Evolutionary conservation across 495 filamentous ascomycete species (phyloP), one percentile per base, ranked within the genome.

Genomic region (Penicillium longicatenatum): DNA sequence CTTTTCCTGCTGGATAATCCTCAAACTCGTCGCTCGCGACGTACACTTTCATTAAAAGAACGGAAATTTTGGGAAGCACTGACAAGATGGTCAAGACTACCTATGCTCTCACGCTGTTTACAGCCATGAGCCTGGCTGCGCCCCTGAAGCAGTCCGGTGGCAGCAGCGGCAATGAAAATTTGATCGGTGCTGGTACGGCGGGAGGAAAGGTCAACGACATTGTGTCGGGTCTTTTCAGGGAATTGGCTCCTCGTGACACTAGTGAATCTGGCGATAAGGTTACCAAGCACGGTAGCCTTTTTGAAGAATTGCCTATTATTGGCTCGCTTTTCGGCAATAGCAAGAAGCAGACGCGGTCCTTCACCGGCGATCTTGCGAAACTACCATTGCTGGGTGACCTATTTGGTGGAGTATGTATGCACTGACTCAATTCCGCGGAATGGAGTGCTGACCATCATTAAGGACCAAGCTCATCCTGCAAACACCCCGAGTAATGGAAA

Each of bases 71-170:
- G 29, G 19, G 21, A 44, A 10, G 20, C 6, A n/a, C n/a, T 21
- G 30, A 50, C 61, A 69, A 44, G 2, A 67, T 69, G 67, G 67
- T 69, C 10, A 69, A 69, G 59, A 57, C 64, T 39, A 65, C 59
- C 33, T 65, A 67, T 30, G 64, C 61, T 8, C 56, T 69, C 5
- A 63, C 64, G 35, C 59, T 69, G 22, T 66, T 67, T 51, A 62
- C 57, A 11, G 67, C 67, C 19, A 35, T 65, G 57, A 64, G 64
- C 47, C 19, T 69, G 44, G 67, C 67, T 16, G 67, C 61, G 2
- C 67, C 67, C 6, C 10, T 69, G 45, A 29, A 50, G 11, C 58
- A 58, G 24, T 35, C 17, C 20, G 45, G 49, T 21, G 26, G 26
- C 26, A 54, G 60, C 31, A 60, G 55, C 56, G 64, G 60, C 8